Conservation (phyloP, 352 stramenopile genomes). For the Detonula confervacea region DNA sequence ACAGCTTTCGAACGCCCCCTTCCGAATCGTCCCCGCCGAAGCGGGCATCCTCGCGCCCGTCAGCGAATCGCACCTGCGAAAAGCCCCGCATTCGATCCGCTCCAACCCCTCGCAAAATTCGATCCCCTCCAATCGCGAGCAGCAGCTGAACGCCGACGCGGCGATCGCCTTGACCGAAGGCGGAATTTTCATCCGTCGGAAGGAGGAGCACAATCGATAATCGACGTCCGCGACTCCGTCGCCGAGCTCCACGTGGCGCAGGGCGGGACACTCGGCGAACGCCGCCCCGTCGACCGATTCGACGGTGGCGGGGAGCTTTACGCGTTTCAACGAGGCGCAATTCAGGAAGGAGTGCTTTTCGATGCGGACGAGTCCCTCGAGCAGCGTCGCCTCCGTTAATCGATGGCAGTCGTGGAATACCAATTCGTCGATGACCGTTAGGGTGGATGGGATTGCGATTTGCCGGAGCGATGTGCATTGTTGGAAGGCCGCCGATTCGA, state of each 20-base stretch:
- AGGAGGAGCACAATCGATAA: background rate
- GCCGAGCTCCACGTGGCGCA: background rate
- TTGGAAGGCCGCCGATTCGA: background rate
- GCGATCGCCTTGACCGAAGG: background rate
- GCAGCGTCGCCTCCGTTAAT: too few species aligned
- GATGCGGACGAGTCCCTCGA: background rate
- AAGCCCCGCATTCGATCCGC: background rate
- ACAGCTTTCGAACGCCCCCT: background rate
- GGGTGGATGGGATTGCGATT: background rate
- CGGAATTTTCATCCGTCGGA: background rate
- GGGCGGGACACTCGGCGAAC: background rate
- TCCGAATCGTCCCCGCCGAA: background rate
- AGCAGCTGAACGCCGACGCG: background rate
- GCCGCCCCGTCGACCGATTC: conserved; percentile 2
- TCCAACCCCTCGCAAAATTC: conserved; percentile 2
- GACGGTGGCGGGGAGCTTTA: conserved; percentile 10
- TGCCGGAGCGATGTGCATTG: background rate
- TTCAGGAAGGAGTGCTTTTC: too few species aligned
- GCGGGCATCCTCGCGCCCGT: background rate
- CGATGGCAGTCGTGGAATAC: background rate
- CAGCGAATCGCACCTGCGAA: background rate
- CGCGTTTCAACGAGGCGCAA: conserved; percentile 2
- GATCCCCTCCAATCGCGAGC: background rate
- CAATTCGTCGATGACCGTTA: background rate
- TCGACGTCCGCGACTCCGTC: background rate